phyloP scores from a whole-genome alignment of 129 eudicot genomes.

The Ambrosia trifida region DNA sequence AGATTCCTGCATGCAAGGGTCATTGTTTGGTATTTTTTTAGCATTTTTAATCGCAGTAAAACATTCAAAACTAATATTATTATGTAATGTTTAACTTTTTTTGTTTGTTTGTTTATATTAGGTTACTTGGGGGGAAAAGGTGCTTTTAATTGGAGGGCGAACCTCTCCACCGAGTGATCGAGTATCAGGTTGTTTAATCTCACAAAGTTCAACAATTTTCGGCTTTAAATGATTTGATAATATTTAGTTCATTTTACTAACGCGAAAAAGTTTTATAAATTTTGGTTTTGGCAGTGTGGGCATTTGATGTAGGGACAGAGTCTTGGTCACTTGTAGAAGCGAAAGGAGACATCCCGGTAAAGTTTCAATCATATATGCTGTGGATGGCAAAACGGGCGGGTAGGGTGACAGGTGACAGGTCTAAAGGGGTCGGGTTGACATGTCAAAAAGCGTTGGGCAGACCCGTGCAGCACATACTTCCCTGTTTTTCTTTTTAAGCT shows the following conservation, averaged over 20 bases:
- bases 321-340: constrained; percentile 90
- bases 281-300: constrained; percentile 69
- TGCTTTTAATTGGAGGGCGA: constrained; percentile 83
- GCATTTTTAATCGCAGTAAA: background rate
- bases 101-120: constrained; percentile 19
- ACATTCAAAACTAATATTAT: background rate
- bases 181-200: constrained; percentile 62
- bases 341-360: constrained; percentile 93
- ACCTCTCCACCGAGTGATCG: constrained; percentile 72
- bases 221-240: background rate
- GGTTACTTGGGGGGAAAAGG: constrained; percentile 94
- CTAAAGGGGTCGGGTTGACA: no score
- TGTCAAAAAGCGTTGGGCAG: background rate
- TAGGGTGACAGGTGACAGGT: background rate
- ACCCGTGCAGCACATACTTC: background rate
- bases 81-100: constrained; percentile 2
- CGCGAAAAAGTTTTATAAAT: background rate
- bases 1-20: constrained; percentile 95
- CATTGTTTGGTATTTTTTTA: constrained; percentile 73
- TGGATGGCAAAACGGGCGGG: background rate
- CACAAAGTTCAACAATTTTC: background rate
- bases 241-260: background rate
- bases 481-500: background rate
- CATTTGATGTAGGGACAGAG: constrained; percentile 85
- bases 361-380: constrained; percentile 4